Percentiles rank a stretch among this genome's conserved stretches.
Conservation (phyloP, 1,139 yeast genomes). For the Sporopachydermia cereana region DNA sequence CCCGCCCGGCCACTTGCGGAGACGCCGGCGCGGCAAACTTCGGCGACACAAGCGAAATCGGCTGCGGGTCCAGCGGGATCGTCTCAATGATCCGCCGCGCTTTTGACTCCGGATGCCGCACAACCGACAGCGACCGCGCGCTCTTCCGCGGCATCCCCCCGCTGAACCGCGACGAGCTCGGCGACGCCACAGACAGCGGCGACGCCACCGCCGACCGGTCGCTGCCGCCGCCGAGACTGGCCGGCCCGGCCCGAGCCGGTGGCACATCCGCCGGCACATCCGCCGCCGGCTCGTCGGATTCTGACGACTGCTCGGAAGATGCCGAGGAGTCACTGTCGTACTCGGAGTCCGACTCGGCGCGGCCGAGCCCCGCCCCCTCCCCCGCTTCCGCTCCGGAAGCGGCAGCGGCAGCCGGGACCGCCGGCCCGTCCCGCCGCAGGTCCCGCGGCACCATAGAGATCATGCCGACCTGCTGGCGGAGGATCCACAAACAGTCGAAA, state of each 20-base stretch:
- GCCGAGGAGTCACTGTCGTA: slow-evolving; percentile 16
- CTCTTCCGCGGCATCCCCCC: slow-evolving; percentile 18
- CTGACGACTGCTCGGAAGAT: slow-evolving; percentile 14
- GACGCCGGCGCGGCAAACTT: not conserved
- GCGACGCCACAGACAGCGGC: slow-evolving; percentile 5
- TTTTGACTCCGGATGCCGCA: slow-evolving; percentile 51
- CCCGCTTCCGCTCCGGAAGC: slow-evolving; percentile 10
- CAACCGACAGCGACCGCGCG: slow-evolving; percentile 39
- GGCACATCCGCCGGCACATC: not conserved
- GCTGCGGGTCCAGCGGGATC: slow-evolving; percentile 73
- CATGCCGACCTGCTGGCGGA: slow-evolving; percentile 83
- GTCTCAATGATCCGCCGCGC: slow-evolving; percentile 67
- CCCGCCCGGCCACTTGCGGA: not conserved
- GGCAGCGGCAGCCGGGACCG: slow-evolving; percentile 5
- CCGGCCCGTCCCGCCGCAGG: slow-evolving; percentile 10
- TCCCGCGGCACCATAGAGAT: slow-evolving; percentile 37
- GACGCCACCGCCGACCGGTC: slow-evolving; percentile 10
- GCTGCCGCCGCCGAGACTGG: slow-evolving; percentile 16
- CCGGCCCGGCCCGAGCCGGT: slow-evolving; percentile 9
- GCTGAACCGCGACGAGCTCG: not conserved
- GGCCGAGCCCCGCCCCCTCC: too few relatives aligned
- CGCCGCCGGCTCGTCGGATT: slow-evolving; percentile 7
- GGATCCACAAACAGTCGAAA: slow-evolving; percentile 76
- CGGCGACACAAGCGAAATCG: slow-evolving; percentile 27
- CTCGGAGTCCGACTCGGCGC: too few relatives aligned